phyloP scores from a whole-genome alignment of 345 rosid genomes.

The Aquilaria yunnanensis region DNA sequence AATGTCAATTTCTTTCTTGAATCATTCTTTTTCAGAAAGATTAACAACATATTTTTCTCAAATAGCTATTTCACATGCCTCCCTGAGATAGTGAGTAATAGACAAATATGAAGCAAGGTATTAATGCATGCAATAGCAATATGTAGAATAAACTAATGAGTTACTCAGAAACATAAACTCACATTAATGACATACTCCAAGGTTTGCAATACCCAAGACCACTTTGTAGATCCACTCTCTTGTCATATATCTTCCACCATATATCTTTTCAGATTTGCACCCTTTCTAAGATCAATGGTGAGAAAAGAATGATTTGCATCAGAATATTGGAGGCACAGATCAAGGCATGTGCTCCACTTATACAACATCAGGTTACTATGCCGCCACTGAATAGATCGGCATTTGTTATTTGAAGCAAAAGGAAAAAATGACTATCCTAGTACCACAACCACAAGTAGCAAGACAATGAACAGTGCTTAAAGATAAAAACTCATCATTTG shows the following conservation, averaged over 20 bases:
- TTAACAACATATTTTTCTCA: constrained; percentile 49
- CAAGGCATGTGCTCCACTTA: no score
- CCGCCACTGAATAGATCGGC: no score
- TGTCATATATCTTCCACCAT: constrained; percentile 92
- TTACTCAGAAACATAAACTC: constrained; percentile 17
- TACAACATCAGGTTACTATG: no score
- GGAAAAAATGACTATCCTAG: no score
- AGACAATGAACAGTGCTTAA: no score
- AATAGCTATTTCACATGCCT: constrained; percentile 77
- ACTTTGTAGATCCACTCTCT: constrained; percentile 53
- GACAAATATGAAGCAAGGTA: constrained; percentile 9
- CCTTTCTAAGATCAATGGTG: constrained; percentile 90
- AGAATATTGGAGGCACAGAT: no score
- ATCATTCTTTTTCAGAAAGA: constrained; percentile 45
- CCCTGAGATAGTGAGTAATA: constrained; percentile 39
- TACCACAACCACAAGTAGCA: no score
- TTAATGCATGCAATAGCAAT: background rate
- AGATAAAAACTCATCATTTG: no score
- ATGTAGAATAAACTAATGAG: constrained; percentile 1
- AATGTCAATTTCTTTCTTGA: constrained; percentile 31
- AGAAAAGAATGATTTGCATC: background rate
- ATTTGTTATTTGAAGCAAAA: no score
- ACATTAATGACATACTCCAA: constrained; percentile 67
- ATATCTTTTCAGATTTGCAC: constrained; percentile 51
- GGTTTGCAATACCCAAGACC: constrained; percentile 66